Base-by-base conservation (phyloP, 331 rosid genomes). In the Acacia pycnantha region DNA sequence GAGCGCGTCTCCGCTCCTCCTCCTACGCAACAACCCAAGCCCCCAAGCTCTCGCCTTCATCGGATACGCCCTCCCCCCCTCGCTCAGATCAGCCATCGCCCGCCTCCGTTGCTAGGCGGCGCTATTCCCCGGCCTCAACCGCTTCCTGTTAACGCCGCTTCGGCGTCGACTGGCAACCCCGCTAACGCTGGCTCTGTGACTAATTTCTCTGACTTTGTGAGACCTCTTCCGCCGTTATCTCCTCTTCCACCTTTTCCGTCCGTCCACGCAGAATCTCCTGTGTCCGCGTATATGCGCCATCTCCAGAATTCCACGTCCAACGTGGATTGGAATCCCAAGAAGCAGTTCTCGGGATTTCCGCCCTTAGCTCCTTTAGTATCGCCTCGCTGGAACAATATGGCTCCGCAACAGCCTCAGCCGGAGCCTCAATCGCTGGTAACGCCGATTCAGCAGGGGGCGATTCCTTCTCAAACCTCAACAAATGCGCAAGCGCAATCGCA, bases 51-150 rank as follows among this genome's bases (percentile, higher is more conserved):
- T 21, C 91, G 97, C 44, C 94, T 92, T 47, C 97, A 92, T 78
- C 87, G 91, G 46, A 90, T 92, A 37, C 92, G 97, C 15, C 97
- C 97, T 75, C 94, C 97, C 24, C 97, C 97, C 18, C 88, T 91
- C 21, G 87, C 78, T 13, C 90, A 88, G 31, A 70, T 91, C 51
- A 70, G 58, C 86, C 79, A 84, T 73, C 92, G 90, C 19, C 93
- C 91, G 0, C 85, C 87, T 47, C 56, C 90, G 21, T 21, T 84
- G 72, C 83, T 84, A 16, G 83, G 82, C 59, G 35, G 64, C 84
- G 85, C 77, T 43, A 48, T 74, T 11, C 85, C 79, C 27, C 81
- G 75, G 16, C 90, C 85, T 47, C 87, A 71, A 3, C 85, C 33
- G 4, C 77, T 80, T 4, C 5, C 67, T 1, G 13, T 62, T 15